A percentile compares a stretch with the other conserved stretches of the same genome.
Conservation (phyloP, 768 basidiomycete species). For the Suillus decipiens region DNA sequence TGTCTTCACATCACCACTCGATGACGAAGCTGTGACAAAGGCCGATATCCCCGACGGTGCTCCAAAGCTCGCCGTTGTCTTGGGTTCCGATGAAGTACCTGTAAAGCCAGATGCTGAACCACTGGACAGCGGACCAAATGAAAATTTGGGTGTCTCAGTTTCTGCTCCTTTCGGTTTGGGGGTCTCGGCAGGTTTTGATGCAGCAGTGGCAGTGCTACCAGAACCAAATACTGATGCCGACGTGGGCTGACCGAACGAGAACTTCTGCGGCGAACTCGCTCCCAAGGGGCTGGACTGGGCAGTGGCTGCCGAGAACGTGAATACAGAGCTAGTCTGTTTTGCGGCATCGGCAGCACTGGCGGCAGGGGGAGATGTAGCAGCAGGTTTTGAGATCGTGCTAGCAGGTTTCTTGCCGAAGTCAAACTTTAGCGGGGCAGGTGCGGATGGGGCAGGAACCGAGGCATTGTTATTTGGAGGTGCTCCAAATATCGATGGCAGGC, state of each 20-base stretch:
- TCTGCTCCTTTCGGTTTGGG: constrained; percentile 17
- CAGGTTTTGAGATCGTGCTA: neutral
- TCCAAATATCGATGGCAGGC: constrained; percentile 23
- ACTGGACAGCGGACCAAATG: constrained; percentile 24
- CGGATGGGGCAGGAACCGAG: constrained; percentile 12
- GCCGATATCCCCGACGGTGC: constrained; percentile 24
- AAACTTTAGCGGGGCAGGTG: constrained; percentile 16
- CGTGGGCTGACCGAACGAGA: neutral
- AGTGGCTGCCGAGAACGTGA: constrained; percentile 22
- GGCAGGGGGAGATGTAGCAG: constrained; percentile 3
- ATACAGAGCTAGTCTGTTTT: constrained; percentile 21
- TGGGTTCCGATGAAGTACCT: constrained; percentile 16
- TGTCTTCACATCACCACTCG: constrained; percentile 27
- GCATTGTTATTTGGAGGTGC: constrained; percentile 13
- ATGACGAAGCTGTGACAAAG: constrained; percentile 23
- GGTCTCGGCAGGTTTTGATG: constrained; percentile 13
- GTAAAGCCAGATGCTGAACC: constrained; percentile 11
- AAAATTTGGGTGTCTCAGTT: constrained; percentile 22
- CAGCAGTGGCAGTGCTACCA: neutral
- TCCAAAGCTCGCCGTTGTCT: constrained; percentile 23
- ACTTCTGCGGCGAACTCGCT: constrained; percentile 8
- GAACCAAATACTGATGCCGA: neutral
- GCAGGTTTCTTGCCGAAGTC: constrained; percentile 13
- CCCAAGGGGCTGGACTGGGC: constrained; percentile 11
- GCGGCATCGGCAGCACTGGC: constrained; percentile 9